Evolutionary conservation across 176 grass and related monocot genomes (phyloP).

Genomic region (Tillandsia leiboldiana): DNA sequence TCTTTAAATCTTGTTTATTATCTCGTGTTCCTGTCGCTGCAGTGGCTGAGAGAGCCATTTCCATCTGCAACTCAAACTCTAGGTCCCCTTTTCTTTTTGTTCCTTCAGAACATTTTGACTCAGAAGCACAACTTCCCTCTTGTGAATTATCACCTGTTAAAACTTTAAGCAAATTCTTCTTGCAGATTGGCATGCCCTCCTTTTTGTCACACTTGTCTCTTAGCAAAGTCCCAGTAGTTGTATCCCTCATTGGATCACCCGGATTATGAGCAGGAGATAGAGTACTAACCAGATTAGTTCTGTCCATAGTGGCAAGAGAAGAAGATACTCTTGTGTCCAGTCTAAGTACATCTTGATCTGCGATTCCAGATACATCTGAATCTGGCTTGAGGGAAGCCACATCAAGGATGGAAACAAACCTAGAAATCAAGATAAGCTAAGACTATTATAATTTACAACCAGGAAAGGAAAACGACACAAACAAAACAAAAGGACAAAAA

Average conservation of each 20-base stretch:
- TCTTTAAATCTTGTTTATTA: conserved; percentile 20
- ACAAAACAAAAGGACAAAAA: background rate
- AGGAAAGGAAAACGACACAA: background rate
- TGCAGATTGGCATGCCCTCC: conserved; percentile 25
- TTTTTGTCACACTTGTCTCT: conserved; percentile 27
- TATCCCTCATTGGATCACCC: conserved; percentile 30
- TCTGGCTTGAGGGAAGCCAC: conserved; percentile 64
- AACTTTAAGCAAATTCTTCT: conserved; percentile 36
- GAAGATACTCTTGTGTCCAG: conserved; percentile 56
- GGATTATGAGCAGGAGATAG: conserved; percentile 12
- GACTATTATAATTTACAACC: background rate
- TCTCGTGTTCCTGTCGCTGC: conserved; percentile 22
- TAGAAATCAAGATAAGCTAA: conserved; percentile 30
- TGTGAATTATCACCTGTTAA: conserved; percentile 26
- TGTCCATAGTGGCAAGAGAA: conserved; percentile 26
- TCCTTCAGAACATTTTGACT: conserved; percentile 30
- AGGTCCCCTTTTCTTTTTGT: conserved; percentile 67
- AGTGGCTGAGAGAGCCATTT: conserved; percentile 93
- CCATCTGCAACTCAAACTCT: conserved; percentile 80
- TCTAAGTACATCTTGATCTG: conserved; percentile 44
- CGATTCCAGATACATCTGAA: conserved; percentile 23
- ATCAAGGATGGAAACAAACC: conserved; percentile 79
- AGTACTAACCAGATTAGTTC: conserved; percentile 16
- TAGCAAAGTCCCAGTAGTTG: conserved; percentile 12
- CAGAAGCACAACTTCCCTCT: conserved; percentile 19